Evolutionary conservation across 345 rosid genomes (phyloP), one percentile per base, ranked within the genome.

Genomic region (Linum trigynum): DNA sequence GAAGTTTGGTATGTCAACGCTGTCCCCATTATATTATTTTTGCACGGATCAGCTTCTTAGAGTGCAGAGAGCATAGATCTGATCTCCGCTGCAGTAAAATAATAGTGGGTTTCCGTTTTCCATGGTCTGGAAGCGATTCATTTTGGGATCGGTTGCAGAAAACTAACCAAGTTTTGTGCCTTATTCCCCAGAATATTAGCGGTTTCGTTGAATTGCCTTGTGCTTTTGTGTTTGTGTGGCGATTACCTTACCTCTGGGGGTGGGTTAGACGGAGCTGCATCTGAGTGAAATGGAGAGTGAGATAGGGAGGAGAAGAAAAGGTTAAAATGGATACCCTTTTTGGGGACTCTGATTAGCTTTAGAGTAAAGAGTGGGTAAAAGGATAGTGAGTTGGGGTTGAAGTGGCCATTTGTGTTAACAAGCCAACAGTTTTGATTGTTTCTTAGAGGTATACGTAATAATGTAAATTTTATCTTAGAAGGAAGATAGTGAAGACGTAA

Each of bases 201-300:
- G 62, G 65, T 5, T 42, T 23, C 42, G 42, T 16, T 17, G 59
- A 37, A 10, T 53, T 2, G 43, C 32, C 3, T 48, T 3, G 14
- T 48, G 9, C 3, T 42, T 61, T 58, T 61, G 53, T 41, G 45
- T 53, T 37, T 41, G 53, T 23, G 32, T 23, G 32, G 62, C 60
- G 56, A 42, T 37, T 68, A 40, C 41, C 38, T 63, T 59, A 23
- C 32, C 53, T 48, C 53, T 48, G 32, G 32, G 32, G 32, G 32
- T 48, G 12, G 63, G 17, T 62, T 8, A 23, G 32, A 51, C 7
- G 65, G 42, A 73, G 61, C 53, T 39, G 32, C 32, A 39, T 16
- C 62, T 39, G 37, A 53, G 41, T 45, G 71, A 57, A 63, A 1
- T 48, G 38, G n/a, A 41, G 65, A 42, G 71, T 23, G 63, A 40